Percentiles rank a stretch among this genome's conserved stretches.
phyloP scores from a whole-genome alignment of 2,329 filamentous ascomycete species.

The Zymoseptoria crescenta region DNA sequence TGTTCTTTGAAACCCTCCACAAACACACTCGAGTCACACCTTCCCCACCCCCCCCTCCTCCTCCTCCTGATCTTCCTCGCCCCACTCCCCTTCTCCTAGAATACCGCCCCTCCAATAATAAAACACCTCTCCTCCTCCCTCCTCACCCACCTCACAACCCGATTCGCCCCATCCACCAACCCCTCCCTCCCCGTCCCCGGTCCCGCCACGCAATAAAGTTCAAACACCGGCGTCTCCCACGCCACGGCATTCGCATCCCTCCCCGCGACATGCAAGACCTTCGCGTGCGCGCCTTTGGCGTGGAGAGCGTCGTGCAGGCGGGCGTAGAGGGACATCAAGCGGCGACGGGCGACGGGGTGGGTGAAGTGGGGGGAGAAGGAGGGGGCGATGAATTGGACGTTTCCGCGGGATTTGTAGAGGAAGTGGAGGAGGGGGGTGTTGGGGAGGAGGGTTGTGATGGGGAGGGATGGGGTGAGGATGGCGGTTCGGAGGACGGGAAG shows the following conservation, averaged over 20 bases:
- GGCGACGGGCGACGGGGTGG: conserved; percentile 27
- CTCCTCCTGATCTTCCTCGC: no score
- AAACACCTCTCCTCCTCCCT: conserved; percentile 90
- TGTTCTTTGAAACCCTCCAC: no score
- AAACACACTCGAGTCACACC: background rate
- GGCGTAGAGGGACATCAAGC: conserved; percentile 76
- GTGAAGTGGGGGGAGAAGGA: conserved; percentile 54
- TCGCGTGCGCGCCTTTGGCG: conserved; percentile 72
- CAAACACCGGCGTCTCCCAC: conserved; percentile 86
- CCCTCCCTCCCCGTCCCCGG: conserved; percentile 55
- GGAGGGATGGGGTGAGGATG: conserved; percentile 62
- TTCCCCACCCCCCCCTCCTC: background rate
- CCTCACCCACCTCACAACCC: conserved; percentile 84
- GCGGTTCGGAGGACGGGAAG: conserved; percentile 68
- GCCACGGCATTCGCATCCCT: conserved; percentile 73
- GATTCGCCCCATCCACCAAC: conserved; percentile 78
- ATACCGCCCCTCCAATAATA: conserved; percentile 92
- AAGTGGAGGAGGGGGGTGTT: conserved; percentile 82
- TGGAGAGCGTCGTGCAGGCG: conserved; percentile 80
- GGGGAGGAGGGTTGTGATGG: conserved; percentile 66
- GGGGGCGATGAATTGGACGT: conserved; percentile 94
- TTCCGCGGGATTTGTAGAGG: conserved; percentile 85
- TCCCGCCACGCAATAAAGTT: conserved; percentile 90
- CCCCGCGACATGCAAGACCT: conserved; percentile 72
- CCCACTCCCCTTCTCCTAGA: conserved; percentile 25